These are phyloP conservation scores for Phytophthora sojae DNA, from an alignment of 352 stramenopile species.

Conservation along the genomic window DNA sequence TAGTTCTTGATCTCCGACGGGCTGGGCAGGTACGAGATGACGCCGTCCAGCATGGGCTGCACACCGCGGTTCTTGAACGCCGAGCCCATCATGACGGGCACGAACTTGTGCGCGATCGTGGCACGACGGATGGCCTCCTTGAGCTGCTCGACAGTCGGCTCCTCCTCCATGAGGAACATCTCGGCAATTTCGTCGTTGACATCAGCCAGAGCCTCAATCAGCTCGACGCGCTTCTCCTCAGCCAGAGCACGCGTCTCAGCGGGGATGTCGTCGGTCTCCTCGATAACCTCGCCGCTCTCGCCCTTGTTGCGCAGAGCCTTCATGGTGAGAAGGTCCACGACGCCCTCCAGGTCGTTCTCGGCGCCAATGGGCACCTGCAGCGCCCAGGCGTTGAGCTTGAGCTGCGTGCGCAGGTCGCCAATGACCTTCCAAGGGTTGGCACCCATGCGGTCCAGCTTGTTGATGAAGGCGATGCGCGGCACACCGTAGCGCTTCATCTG, in stretches of 20 bases:
- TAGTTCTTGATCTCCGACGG: slow-evolving; percentile 96
- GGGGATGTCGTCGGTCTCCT: slow-evolving; percentile 93
- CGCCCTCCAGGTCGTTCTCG: slow-evolving; percentile 94
- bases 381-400: slow-evolving; percentile 97
- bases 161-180: slow-evolving; percentile 99
- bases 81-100: slow-evolving; percentile 99
- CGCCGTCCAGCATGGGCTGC: slow-evolving; percentile 98
- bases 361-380: slow-evolving; percentile 98
- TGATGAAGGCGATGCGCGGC: slow-evolving; percentile 98
- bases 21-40: slow-evolving; percentile 97
- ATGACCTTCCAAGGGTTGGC: slow-evolving; percentile 97
- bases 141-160: slow-evolving; percentile 91
- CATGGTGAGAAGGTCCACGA: slow-evolving; percentile 96
- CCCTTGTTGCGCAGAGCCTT: slow-evolving; percentile 93
- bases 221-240: slow-evolving; percentile 91
- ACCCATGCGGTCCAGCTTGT: slow-evolving; percentile 99
- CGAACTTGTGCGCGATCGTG: slow-evolving; percentile 98
- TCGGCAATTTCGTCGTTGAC: slow-evolving; percentile 99
- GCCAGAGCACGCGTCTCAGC: slow-evolving; percentile 83
- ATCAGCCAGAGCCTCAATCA: slow-evolving; percentile 96
- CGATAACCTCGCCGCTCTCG: slow-evolving; percentile 86
- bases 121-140: slow-evolving; percentile 94
- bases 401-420: slow-evolving; percentile 93
- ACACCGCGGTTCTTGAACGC: slow-evolving; percentile 98
- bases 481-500: slow-evolving; percentile 99